Evolutionary conservation across 2,329 filamentous ascomycete species (phyloP).

Genomic region (Cyphellophora europaea): DNA sequence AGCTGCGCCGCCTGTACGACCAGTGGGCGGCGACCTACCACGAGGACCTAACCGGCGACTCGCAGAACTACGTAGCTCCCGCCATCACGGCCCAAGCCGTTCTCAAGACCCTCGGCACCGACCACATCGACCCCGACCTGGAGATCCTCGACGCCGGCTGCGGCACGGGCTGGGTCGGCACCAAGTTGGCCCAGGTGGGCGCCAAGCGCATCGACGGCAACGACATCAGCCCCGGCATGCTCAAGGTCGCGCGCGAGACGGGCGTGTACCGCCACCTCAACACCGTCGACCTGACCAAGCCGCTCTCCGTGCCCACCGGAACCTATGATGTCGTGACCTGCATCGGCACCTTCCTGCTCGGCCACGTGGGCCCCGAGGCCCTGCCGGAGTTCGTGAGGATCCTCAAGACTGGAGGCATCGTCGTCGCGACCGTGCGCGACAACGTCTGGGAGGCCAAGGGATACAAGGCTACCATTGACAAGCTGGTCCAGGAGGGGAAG

Average conservation of each 20-base stretch:
- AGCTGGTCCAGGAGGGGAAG: no score
- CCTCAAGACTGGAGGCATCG: constrained; percentile 33
- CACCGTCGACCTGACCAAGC: constrained; percentile 38
- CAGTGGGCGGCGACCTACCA: constrained; percentile 38
- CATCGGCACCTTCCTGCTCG: constrained; percentile 46
- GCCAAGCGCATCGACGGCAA: constrained; percentile 43
- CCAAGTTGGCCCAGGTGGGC: no score
- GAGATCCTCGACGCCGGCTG: constrained; percentile 47
- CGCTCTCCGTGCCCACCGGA: constrained; percentile 30
- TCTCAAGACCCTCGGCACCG: constrained; percentile 3
- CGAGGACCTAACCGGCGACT: constrained; percentile 28
- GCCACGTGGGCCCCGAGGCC: constrained; percentile 44
- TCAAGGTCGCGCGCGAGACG: constrained; percentile 40
- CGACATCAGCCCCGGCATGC: constrained; percentile 45
- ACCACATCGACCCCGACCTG: constrained; percentile 12
- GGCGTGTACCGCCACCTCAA: constrained; percentile 40
- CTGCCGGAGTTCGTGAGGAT: constrained; percentile 43
- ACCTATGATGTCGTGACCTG: constrained; percentile 44
- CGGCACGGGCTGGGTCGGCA: constrained; percentile 46
- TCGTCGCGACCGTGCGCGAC: constrained; percentile 43
- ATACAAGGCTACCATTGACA: no score
- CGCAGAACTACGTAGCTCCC: constrained; percentile 34
- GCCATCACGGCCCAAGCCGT: constrained; percentile 28
- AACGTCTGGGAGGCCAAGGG: constrained; percentile 41
- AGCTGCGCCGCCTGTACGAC: constrained; percentile 33